Evolutionary conservation across 2,329 filamentous ascomycete genomes (phyloP), one percentile per base, ranked within the genome.

Genomic region (Verticillium tricorpus): DNA sequence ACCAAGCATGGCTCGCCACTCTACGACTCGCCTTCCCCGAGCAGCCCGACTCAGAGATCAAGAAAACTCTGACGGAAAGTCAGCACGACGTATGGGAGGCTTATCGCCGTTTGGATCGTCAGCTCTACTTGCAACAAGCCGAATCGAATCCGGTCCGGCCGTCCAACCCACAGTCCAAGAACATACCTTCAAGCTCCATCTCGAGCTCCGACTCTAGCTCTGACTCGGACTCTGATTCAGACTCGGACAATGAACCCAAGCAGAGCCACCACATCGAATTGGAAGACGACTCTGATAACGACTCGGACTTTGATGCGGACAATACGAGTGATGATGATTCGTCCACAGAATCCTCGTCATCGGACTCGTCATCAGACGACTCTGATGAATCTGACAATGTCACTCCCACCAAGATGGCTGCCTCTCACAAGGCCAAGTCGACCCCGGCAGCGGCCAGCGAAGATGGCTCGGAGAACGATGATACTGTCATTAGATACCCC

Each of bases 11-110:
- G 34, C 68, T 74, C 25, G 68, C 69, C 4, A 71, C 74, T n/a
- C 67, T 82, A 2, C 75, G 72, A 54, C 67, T 70, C 17, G 79
- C 81, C 0, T 85, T 82, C 54, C 81, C 81, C 2, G 67, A 69
- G 7, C 76, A 73, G 9, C 69, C 76, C 1, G 65, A 72, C 7
- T 66, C 70, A 2, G 65, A 72, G 8, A 77, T 77, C 59, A 72
- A 80, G 58, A 68, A 70, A 7, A 68, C 77, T 1, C 66, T 81
- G 3, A 63, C 67, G 6, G 70, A 67, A n/a, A 71, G 73, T 22
- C 58, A 69, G 6, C 71, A 72, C 12, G 69, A 82, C 61, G 57
- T 78, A 7, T 71, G 71, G 17, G 69, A 65, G 17, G 73, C 79
- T 0, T 83, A 79, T 62, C 65, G 72, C 3, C 67, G 45, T 52